Conservation (phyloP, 371 early-diverging fungal species). For the Circinella umbellata region DNA sequence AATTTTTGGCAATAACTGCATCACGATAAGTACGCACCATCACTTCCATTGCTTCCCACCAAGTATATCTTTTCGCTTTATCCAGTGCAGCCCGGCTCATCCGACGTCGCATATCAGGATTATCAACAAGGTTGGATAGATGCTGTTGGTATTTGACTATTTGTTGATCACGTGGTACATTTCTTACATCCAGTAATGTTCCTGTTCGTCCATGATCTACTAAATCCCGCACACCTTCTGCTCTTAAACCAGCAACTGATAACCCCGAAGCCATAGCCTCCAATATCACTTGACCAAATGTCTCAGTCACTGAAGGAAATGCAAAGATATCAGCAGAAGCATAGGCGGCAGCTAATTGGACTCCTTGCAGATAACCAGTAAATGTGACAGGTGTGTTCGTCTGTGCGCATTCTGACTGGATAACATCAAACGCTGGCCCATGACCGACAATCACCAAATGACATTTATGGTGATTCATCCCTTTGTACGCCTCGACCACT, state of each 20-base stretch:
- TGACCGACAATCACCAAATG: constrained; percentile 59
- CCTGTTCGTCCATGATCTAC: constrained; percentile 49
- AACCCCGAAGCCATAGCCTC: constrained; percentile 55
- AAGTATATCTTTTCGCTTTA: constrained; percentile 40
- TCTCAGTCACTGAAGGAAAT: constrained; percentile 52
- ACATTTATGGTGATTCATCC: constrained; percentile 43
- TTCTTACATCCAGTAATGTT: constrained; percentile 32
- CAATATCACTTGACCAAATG: constrained; percentile 57
- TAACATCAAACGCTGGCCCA: constrained; percentile 48
- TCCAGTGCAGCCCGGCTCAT: constrained; percentile 35
- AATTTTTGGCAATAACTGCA: constrained; percentile 16
- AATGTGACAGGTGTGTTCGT: constrained; percentile 43
- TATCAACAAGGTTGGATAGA: constrained; percentile 24
- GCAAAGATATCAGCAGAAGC: constrained; percentile 58
- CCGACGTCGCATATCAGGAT: constrained; percentile 8
- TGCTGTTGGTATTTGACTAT: constrained; percentile 26
- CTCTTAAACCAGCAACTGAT: constrained; percentile 45
- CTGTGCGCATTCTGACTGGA: constrained; percentile 28
- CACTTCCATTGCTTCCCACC: constrained; percentile 54
- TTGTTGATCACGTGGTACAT: constrained; percentile 23
- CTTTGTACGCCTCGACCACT: constrained; percentile 43
- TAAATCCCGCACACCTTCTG: constrained; percentile 52
- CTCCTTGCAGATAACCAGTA: constrained; percentile 50
- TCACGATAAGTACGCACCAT: constrained; percentile 43
- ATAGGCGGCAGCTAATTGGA: constrained; percentile 41